Evolutionary conservation across 805 yeast species (phyloP), one percentile per base, ranked within the genome.

Genomic region (Saccharomyces eubayanus): DNA sequence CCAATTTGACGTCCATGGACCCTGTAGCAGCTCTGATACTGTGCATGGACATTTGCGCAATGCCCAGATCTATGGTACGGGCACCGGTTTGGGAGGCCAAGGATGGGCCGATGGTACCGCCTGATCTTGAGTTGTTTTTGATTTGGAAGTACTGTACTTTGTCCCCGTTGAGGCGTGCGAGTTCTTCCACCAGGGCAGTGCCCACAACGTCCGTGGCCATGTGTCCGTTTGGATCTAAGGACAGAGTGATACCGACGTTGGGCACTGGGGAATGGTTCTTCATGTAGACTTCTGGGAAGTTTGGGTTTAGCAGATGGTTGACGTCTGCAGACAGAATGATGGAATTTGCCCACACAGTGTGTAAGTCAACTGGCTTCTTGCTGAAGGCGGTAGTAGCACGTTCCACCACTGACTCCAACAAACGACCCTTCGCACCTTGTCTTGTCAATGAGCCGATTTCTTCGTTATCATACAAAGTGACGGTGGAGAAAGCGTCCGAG

Each of bases 61-160:
- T 84, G 53, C 96, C 96, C 55, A 87, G 69, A 62, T 88, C 96
- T 53, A 87, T 80, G 47, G 92, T 85, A 63, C 88, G 76, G 3
- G 87, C 87, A 53, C 89, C 89, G 1, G 88, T 82, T 57, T 77
- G 80, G 45, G 79, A 70, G 14, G 87, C 74, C 52, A 84, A 73
- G 10, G 78, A 75, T 24, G 89, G 96, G 0, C 96, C 96, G 65
- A 89, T 87, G 28, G 96, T 88, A 43, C 95, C 95, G 31, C 96
- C 96, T 0, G 90, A 84, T 66, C 94, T 80, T 14, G 87, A 79
- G 67, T 84, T 91, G 71, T 89, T 89, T 70, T 94, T 81, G 67
- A 87, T 85, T 65, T 89, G 96, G 82, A 88, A 88, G 70, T 82
- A 83, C 72, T 89, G 96, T 29, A 89, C 59, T 52, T 73, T 71